Evolutionary conservation across 208 protist genomes (phyloP).

Genomic region (Willaertia magna): DNA sequence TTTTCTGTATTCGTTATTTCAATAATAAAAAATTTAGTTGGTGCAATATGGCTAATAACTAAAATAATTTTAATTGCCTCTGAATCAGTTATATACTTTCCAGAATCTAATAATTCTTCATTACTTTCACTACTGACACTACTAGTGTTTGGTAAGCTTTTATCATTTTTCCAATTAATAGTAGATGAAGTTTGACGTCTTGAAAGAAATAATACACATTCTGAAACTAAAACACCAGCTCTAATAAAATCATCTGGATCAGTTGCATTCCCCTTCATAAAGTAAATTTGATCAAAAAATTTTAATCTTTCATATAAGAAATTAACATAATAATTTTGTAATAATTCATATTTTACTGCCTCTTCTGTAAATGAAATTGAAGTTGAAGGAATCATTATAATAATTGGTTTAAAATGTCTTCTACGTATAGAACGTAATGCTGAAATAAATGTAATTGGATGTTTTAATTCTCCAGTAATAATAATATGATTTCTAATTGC

Average conservation of each 20-base stretch:
- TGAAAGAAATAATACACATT: background rate
- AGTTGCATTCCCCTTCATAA: background rate
- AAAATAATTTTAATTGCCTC: background rate
- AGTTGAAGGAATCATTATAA: too few species aligned
- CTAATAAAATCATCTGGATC: background rate
- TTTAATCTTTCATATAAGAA: background rate
- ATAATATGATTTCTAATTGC: background rate
- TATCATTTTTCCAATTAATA: background rate
- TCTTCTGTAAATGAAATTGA: background rate
- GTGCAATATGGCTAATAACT: background rate
- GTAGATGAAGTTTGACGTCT: background rate
- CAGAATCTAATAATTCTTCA: background rate
- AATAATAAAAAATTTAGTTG: background rate
- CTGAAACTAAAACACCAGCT: background rate
- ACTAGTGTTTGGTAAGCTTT: too few species aligned
- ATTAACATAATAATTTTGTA: background rate
- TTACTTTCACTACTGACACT: background rate
- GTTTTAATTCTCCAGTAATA: background rate
- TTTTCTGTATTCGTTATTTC: background rate
- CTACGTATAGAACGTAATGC: background rate
- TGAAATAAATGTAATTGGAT: background rate
- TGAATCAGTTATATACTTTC: background rate
- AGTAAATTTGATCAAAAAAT: background rate
- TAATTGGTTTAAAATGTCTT: background rate
- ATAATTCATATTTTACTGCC: background rate